Evolutionary conservation across 2,329 filamentous ascomycete species (phyloP), one percentile per base, ranked within the genome.

Genomic region (Tolypocladium amazonense): DNA sequence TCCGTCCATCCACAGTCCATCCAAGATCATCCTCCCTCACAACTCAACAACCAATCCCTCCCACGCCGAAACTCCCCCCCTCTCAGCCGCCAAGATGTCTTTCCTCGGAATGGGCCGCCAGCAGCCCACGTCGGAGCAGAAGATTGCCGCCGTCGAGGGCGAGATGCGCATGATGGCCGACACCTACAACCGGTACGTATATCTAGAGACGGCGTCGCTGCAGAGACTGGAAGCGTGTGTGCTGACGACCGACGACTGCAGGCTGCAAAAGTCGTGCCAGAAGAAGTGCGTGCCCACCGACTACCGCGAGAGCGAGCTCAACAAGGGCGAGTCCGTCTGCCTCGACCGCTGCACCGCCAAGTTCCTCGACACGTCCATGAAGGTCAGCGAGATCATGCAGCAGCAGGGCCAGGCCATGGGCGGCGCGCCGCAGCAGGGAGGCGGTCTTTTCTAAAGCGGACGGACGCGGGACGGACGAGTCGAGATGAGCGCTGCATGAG

Each of bases 261-360:
- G 92, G 64, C 84, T 97, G 64, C 88, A 91, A 70, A 87, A 90
- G 76, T 89, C 90, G 64, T 99, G 94, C 85, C 86, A 89, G 67
- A 86, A 88, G 74, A 99, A 99, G 81, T 99, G 94, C 79, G 85
- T 99, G 68, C 93, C 93, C 63, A 82, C 80, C 71, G 87, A 93
- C 70, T 99, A 97, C 85, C 91, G 92, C 74, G 94, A 99, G 80
- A 86, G 85, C 75, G 93, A 99, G 69, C 87, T 99, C 71, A 96
- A 97, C 85, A 99, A 99, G 81, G 95, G 92, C 82, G 94, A 99
- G 79, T 92, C 89, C 67, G 94, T 99, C 69, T 99, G 95, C 80
- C 87, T 99, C 68, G 94, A 99, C 79, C 90, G 94, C 71, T 99
- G 95, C 79, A 90, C 95, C 61, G 84, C 89, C 72, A 99, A 99